Evolutionary conservation across 768 basidiomycete species (phyloP).

Genomic region (Rossbeevera mucosa): DNA sequence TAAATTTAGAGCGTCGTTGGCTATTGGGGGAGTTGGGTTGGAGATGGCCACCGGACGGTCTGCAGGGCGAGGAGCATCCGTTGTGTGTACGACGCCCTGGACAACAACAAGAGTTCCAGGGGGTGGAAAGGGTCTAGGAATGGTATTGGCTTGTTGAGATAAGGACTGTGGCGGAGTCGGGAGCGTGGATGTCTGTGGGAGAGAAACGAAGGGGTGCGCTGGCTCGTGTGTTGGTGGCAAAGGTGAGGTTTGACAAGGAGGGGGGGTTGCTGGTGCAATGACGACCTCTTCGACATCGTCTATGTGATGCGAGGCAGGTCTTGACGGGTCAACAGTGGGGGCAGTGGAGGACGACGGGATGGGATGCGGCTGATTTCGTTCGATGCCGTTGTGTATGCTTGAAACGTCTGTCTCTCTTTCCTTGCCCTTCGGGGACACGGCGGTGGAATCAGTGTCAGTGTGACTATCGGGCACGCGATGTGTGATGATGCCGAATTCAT

Average conservation of each 20-base stretch:
- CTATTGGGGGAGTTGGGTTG: slow-evolving; percentile 5
- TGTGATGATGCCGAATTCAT: slow-evolving; percentile 26
- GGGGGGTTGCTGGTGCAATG: slow-evolving; percentile 15
- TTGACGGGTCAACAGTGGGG: slow-evolving; percentile 3
- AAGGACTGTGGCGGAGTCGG: slow-evolving; percentile 21
- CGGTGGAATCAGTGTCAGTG: slow-evolving; percentile 23
- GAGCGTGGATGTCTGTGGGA: slow-evolving; percentile 11
- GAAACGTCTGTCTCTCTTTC: slow-evolving; percentile 29
- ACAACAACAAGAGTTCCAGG: slow-evolving; percentile 79
- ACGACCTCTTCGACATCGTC: slow-evolving; percentile 22
- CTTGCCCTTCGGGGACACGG: slow-evolving; percentile 32
- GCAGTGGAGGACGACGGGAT: slow-evolving; percentile 20
- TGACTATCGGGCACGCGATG: slow-evolving; percentile 27
- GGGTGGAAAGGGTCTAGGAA: slow-evolving; percentile 55
- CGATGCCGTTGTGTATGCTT: slow-evolving; percentile 4
- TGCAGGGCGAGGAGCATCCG: slow-evolving; percentile 48
- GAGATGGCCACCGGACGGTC: slow-evolving; percentile 18
- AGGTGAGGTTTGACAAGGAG: slow-evolving; percentile 9
- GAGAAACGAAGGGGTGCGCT: slow-evolving; percentile 11
- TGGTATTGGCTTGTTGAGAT: slow-evolving; percentile 17
- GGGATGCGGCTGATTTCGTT: background rate
- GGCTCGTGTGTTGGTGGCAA: slow-evolving; percentile 10
- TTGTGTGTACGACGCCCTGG: slow-evolving; percentile 78
- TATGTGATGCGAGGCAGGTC: background rate
- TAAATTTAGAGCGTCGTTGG: slow-evolving; percentile 6